Conservation (phyloP, 2,329 filamentous ascomycete genomes). For the Colletotrichum gloeosporioides region DNA sequence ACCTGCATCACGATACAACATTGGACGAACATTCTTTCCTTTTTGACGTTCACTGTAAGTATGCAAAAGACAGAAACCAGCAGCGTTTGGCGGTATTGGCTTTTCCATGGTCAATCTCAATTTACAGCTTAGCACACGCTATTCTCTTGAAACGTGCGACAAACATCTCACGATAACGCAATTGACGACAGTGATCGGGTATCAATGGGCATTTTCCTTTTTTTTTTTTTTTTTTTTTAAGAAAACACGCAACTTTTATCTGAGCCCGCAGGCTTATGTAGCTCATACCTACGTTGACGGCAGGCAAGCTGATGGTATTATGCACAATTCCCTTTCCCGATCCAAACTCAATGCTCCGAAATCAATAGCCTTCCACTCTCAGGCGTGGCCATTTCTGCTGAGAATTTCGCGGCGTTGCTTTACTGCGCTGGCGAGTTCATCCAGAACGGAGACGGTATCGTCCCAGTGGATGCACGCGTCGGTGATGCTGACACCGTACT, state of each 20-base stretch:
- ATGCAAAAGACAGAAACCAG: not conserved
- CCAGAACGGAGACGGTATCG: constrained; percentile 81
- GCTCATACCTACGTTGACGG: not conserved
- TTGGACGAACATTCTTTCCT: not conserved
- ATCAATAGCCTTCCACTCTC: not conserved
- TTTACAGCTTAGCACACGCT: not conserved
- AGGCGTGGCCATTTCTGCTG: constrained; percentile 10
- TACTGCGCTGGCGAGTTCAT: constrained; percentile 80
- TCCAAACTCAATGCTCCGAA: not conserved
- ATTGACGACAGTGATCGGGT: not conserved
- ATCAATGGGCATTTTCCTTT: not conserved
- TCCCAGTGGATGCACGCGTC: constrained; percentile 97
- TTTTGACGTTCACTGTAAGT: not conserved
- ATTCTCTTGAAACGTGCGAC: not conserved
- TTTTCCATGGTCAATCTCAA: not conserved
- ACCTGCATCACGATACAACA: constrained; percentile 1
- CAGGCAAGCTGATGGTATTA: not conserved
- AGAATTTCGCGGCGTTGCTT: constrained; percentile 68
- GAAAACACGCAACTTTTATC: not conserved
- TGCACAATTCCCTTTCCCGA: not conserved
- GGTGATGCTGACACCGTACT: constrained; percentile 96
- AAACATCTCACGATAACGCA: not conserved
- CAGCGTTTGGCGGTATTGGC: not conserved
- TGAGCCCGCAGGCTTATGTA: not conserved
- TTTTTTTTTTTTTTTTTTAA: not conserved